Percentiles rank a stretch among this genome's conserved stretches.
These are phyloP conservation scores for Athelia sp. DNA, from an alignment of 1,284 basidiomycete genomes.

Conservation along the genomic window DNA sequence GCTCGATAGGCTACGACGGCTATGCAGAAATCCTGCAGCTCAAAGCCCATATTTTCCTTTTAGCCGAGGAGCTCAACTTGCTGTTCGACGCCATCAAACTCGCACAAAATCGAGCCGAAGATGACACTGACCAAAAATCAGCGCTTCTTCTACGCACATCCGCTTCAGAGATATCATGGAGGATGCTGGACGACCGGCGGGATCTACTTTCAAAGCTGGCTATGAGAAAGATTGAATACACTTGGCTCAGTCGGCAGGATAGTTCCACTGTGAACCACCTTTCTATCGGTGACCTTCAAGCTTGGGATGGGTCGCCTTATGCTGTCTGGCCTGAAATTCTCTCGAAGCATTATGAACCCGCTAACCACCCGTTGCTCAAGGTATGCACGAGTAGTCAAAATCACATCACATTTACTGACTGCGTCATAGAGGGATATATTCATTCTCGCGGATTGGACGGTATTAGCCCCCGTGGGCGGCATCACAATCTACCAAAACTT, in stretches of 20 bases:
- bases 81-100: slow-evolving; percentile 88
- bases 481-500: slow-evolving; percentile 89
- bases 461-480: slow-evolving; percentile 88
- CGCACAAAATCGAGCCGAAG: slow-evolving; percentile 73
- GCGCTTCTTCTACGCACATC: slow-evolving; percentile 80
- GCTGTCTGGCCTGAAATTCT: slow-evolving; percentile 90
- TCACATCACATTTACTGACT: slow-evolving; percentile 5
- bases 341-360: slow-evolving; percentile 66
- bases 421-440: slow-evolving; percentile 54
- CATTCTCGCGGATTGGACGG: slow-evolving; percentile 71
- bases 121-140: slow-evolving; percentile 71
- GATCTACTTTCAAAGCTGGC: slow-evolving; percentile 85
- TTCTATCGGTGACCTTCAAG: slow-evolving; percentile 74
- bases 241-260: slow-evolving; percentile 86
- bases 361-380: slow-evolving; percentile 64
- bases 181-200: slow-evolving; percentile 78
- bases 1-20: slow-evolving; percentile 38
- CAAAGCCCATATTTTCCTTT: slow-evolving; percentile 70
- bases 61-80: slow-evolving; percentile 79
- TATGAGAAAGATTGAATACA: slow-evolving; percentile 75
- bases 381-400: slow-evolving; percentile 28
- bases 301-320: slow-evolving; percentile 83
- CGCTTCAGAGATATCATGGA: slow-evolving; percentile 90
- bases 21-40: slow-evolving; percentile 62
- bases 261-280: slow-evolving; percentile 83